Evolutionary conservation across 257 asterid species (phyloP).

Genomic region (Jaltomata sinuosa): DNA sequence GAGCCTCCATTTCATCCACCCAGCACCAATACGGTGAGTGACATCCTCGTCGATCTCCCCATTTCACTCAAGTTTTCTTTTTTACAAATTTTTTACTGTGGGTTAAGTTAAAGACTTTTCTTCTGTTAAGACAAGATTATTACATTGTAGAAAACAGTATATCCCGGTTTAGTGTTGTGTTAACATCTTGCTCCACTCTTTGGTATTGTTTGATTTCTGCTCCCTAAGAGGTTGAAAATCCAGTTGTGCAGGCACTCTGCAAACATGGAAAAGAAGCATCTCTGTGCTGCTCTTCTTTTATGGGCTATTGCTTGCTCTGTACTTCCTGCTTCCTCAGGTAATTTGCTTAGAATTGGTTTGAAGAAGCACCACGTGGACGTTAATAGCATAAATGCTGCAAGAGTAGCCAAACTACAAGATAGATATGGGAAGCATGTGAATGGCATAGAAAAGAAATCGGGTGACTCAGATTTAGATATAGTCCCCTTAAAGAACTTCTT

Average conservation of each 20-base stretch:
- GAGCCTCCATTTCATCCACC: too few relatives aligned
- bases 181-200: too few relatives aligned
- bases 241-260: slow-evolving; percentile 29
- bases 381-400: slow-evolving; percentile 41
- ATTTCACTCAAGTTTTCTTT: too few relatives aligned
- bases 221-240: too few relatives aligned
- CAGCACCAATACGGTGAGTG: too few relatives aligned
- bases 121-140: background rate
- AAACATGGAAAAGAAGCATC: slow-evolving; percentile 65
- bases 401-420: slow-evolving; percentile 28
- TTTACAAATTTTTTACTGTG: too few relatives aligned
- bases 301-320: slow-evolving; percentile 36
- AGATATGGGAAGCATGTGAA: slow-evolving; percentile 20
- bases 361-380: slow-evolving; percentile 50
- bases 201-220: too few relatives aligned
- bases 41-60: too few relatives aligned
- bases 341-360: slow-evolving; percentile 50
- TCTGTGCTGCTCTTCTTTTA: too few relatives aligned
- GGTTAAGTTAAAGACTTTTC: background rate
- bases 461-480: slow-evolving; percentile 39
- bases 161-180: background rate
- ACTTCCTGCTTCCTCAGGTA: slow-evolving; percentile 46
- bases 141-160: background rate
- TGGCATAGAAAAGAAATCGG: slow-evolving; percentile 24
- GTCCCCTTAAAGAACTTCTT: slow-evolving; percentile 65